Evolutionary conservation across 2,329 filamentous ascomycete species (phyloP).

Genomic region (Aureobasidium sp.): DNA sequence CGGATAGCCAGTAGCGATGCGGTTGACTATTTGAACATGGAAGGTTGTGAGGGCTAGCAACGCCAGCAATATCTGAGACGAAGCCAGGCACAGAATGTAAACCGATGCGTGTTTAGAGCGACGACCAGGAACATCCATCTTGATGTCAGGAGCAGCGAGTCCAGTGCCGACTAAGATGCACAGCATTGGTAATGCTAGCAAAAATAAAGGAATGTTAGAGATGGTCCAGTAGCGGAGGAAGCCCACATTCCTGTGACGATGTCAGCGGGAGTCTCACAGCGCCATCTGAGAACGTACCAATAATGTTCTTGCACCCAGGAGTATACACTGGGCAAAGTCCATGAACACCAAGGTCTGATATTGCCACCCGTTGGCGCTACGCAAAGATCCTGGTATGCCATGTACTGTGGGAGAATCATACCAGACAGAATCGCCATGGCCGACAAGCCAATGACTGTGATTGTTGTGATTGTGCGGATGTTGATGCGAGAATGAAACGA

Average conservation of each 20-base stretch:
- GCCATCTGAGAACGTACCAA: conserved; percentile 51
- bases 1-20: conserved; percentile 80
- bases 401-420: conserved; percentile 60
- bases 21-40: conserved; percentile 89
- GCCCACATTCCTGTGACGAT: conserved; percentile 63
- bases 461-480: conserved; percentile 21
- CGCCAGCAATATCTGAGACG: conserved; percentile 65
- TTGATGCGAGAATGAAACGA: background rate
- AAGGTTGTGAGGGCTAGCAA: conserved; percentile 67
- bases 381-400: conserved; percentile 70
- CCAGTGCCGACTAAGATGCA: conserved; percentile 58
- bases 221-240: conserved; percentile 85
- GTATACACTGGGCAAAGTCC: conserved; percentile 76
- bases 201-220: conserved; percentile 78
- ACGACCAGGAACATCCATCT: too few species aligned
- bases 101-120: background rate
- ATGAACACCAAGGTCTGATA: conserved; percentile 63
- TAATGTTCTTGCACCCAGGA: conserved; percentile 82
- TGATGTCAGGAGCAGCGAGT: background rate
- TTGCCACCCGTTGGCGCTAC: conserved; percentile 25
- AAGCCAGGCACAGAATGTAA: conserved; percentile 45
- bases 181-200: conserved; percentile 73
- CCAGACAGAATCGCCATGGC: conserved; percentile 62
- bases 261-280: background rate
- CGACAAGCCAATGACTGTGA: conserved; percentile 47